Conservation (phyloP, 768 basidiomycete genomes). For the Grammothele lineata region DNA sequence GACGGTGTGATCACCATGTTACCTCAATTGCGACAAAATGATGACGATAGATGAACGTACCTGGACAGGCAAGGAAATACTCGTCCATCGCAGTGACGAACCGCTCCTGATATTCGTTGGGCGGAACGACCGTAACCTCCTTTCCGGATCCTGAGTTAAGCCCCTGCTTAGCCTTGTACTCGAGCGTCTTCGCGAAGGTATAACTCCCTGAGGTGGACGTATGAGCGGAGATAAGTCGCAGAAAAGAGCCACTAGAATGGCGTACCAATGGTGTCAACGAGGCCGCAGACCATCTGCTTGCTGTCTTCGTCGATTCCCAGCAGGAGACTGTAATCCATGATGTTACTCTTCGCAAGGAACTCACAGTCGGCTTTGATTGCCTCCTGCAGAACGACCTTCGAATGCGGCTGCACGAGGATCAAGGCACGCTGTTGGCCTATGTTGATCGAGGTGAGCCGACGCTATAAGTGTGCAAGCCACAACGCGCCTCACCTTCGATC, state of each 20-base stretch:
- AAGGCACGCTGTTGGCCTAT: slow-evolving; percentile 62
- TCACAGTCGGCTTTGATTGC: slow-evolving; percentile 69
- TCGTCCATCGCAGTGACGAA: slow-evolving; percentile 68
- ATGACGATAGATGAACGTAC: slow-evolving; percentile 28
- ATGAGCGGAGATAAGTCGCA: not conserved
- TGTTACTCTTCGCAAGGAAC: slow-evolving; percentile 69
- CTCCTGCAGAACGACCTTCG: slow-evolving; percentile 65
- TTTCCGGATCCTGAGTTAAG: slow-evolving; percentile 61
- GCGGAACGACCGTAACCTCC: slow-evolving; percentile 78
- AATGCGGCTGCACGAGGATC: slow-evolving; percentile 66
- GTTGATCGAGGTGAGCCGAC: too few relatives aligned
- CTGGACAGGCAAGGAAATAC: slow-evolving; percentile 77
- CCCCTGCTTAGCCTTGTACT: slow-evolving; percentile 81
- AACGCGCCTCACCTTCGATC: slow-evolving; percentile 56
- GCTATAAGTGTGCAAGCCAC: not conserved
- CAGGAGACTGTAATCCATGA: slow-evolving; percentile 84
- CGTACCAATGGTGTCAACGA: slow-evolving; percentile 79
- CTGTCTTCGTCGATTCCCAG: slow-evolving; percentile 66
- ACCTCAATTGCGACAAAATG: too few relatives aligned
- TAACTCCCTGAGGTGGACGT: slow-evolving; percentile 63
- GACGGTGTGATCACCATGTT: not conserved
- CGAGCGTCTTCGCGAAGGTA: slow-evolving; percentile 81
- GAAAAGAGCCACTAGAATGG: not conserved
- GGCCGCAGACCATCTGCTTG: slow-evolving; percentile 69
- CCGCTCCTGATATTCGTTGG: slow-evolving; percentile 73